Evolutionary conservation across 1,139 yeast species (phyloP).

Genomic region (Debaryomyces robertsiae): DNA sequence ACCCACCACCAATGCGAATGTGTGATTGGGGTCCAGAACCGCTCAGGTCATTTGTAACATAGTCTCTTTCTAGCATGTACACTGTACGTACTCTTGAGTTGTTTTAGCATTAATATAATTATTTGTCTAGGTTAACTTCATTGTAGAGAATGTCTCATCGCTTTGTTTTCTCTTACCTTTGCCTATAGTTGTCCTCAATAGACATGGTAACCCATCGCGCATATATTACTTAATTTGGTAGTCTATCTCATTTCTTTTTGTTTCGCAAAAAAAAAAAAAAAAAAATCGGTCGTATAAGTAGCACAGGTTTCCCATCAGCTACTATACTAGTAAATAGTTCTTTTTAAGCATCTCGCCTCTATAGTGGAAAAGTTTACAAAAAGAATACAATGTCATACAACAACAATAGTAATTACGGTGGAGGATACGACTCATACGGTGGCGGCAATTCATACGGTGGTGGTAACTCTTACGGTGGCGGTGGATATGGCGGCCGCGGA

Average conservation of each 20-base stretch:
- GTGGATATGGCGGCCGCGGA: constrained; percentile 29
- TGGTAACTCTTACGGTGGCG: constrained; percentile 26
- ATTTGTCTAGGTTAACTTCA: background rate
- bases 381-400: constrained; percentile 27
- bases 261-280: constrained; percentile 8
- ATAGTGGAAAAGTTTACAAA: constrained; percentile 3
- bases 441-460: constrained; percentile 19
- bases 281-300: no score
- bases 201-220: constrained; percentile 12
- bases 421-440: constrained; percentile 10
- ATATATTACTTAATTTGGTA: constrained; percentile 20
- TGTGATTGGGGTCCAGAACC: background rate
- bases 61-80: constrained; percentile 8
- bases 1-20: no score
- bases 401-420: constrained; percentile 19
- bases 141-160: no score
- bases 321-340: no score
- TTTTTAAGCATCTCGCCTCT: constrained; percentile 8
- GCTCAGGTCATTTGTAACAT: constrained; percentile 5
- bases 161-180: no score
- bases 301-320: constrained; percentile 1
- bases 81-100: background rate
- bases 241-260: constrained; percentile 14
- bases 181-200: background rate
- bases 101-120: constrained; percentile 9